Percentiles rank a stretch among this genome's conserved stretches.
Evolutionary conservation across 2,329 filamentous ascomycete genomes (phyloP).

Genomic region (Fusarium fujikuroi): DNA sequence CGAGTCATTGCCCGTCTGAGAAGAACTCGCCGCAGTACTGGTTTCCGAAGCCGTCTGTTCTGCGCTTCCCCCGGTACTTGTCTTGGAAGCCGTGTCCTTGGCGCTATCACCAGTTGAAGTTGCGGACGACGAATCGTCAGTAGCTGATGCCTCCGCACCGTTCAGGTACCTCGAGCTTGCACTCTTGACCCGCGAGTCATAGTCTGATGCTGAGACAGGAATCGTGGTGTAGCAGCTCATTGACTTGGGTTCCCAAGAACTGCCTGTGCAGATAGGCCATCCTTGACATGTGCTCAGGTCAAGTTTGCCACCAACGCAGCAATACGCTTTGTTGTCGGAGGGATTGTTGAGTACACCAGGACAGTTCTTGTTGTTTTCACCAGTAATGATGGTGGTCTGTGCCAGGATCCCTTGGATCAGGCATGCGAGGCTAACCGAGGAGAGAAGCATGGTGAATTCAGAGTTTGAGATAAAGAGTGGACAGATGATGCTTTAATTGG

Average conservation of each 20-base stretch:
- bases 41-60: neutral
- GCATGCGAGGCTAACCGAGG: neutral
- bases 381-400: neutral
- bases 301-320: conserved; percentile 17
- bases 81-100: neutral
- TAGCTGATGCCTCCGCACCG: neutral
- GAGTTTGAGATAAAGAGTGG: neutral
- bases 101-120: neutral
- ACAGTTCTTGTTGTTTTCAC: neutral
- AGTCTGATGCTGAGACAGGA: conserved; percentile 2
- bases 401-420: neutral
- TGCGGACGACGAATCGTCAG: neutral
- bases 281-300: conserved; percentile 19
- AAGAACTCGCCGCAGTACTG: neutral
- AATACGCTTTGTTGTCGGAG: neutral
- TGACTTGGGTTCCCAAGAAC: neutral
- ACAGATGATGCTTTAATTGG: neutral
- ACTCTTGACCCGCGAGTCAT: conserved; percentile 2
- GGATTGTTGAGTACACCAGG: conserved; percentile 1
- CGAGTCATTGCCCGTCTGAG: neutral
- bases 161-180: conserved; percentile 13
- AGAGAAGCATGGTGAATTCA: neutral
- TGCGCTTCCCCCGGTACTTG: neutral
- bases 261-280: conserved; percentile 22
- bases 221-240: conserved; percentile 4